Evolutionary conservation across 768 basidiomycete genomes (phyloP).

Genomic region (Leucosporidium creatinivorum): DNA sequence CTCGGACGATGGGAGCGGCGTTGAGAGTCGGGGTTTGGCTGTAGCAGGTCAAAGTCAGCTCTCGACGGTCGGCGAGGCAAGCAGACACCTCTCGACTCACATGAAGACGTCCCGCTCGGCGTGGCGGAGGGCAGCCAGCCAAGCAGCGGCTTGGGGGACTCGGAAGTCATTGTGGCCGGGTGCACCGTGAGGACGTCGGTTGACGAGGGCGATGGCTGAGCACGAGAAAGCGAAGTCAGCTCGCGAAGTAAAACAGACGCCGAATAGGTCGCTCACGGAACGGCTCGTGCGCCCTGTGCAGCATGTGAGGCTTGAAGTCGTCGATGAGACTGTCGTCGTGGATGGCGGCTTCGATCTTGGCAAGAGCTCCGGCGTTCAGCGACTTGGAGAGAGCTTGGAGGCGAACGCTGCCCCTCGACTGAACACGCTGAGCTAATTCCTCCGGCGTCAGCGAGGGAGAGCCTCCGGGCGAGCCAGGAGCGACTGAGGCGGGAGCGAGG

Average conservation of each 20-base stretch:
- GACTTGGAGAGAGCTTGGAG: slow-evolving; percentile 24
- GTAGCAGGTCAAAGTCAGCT: not conserved
- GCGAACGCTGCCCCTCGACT: slow-evolving; percentile 7
- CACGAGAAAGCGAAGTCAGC: slow-evolving; percentile 45
- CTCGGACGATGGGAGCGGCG: slow-evolving; percentile 56
- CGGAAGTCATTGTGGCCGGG: slow-evolving; percentile 43
- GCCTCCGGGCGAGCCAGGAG: not conserved
- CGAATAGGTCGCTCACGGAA: slow-evolving; percentile 12
- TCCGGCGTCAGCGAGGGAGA: too few species aligned
- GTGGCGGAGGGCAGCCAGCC: slow-evolving; percentile 58
- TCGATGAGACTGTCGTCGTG: slow-evolving; percentile 46
- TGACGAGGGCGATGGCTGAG: slow-evolving; percentile 61
- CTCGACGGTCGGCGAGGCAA: not conserved
- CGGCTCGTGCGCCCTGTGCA: slow-evolving; percentile 45
- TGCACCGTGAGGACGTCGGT: slow-evolving; percentile 55
- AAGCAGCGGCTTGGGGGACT: slow-evolving; percentile 57
- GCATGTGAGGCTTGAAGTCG: slow-evolving; percentile 57
- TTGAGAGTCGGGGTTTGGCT: slow-evolving; percentile 67
- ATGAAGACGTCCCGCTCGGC: slow-evolving; percentile 61
- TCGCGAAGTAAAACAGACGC: too few species aligned
- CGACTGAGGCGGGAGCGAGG: too few species aligned
- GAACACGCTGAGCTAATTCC: too few species aligned
- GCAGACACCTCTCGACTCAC: slow-evolving; percentile 38
- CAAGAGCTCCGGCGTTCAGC: slow-evolving; percentile 42
- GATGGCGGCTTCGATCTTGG: slow-evolving; percentile 44